Conservation (phyloP, 306 rosid genomes). For the Cicer judaicum region DNA sequence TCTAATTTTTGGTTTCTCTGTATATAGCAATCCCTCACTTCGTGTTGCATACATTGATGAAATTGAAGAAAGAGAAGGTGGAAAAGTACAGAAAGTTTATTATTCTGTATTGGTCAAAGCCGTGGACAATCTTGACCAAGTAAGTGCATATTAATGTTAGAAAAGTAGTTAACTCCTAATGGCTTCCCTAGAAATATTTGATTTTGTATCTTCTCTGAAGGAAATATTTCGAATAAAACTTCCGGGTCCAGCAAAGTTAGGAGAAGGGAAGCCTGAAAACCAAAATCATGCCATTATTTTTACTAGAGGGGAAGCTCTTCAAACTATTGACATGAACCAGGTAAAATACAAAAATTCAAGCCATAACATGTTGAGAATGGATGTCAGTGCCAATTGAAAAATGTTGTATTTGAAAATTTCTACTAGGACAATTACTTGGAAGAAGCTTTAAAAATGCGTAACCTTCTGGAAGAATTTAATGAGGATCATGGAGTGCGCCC, state of each 20-base stretch:
- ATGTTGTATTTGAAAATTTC: slow-evolving; percentile 39
- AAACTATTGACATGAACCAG: slow-evolving; percentile 97
- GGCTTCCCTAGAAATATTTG: slow-evolving; percentile 41
- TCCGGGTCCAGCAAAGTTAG: slow-evolving; percentile 87
- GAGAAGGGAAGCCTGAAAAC: slow-evolving; percentile 99
- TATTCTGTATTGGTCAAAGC: slow-evolving; percentile 96
- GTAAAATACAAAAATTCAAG: slow-evolving; percentile 50
- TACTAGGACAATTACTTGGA: slow-evolving; percentile 93
- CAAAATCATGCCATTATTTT: slow-evolving; percentile 95
- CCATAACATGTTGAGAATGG: slow-evolving; percentile 34
- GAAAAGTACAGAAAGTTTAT: slow-evolving; percentile 79
- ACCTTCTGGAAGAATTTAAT: slow-evolving; percentile 92
- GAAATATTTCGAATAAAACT: slow-evolving; percentile 93
- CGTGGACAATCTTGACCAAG: slow-evolving; percentile 91
- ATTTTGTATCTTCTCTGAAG: slow-evolving; percentile 52
- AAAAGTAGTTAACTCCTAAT: slow-evolving; percentile 26
- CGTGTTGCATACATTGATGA: slow-evolving; percentile 99
- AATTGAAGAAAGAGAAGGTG: slow-evolving; percentile 89
- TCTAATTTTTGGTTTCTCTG: slow-evolving; percentile 42
- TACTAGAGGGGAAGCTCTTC: slow-evolving; percentile 97
- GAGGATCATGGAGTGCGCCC: slow-evolving; percentile 94
- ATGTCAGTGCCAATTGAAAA: slow-evolving; percentile 41
- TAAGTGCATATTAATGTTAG: slow-evolving; percentile 48
- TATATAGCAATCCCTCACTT: slow-evolving; percentile 83
- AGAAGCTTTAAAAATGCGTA: slow-evolving; percentile 97